Conservation (phyloP, 2,329 filamentous ascomycete genomes). For the Alternaria arborescens region DNA sequence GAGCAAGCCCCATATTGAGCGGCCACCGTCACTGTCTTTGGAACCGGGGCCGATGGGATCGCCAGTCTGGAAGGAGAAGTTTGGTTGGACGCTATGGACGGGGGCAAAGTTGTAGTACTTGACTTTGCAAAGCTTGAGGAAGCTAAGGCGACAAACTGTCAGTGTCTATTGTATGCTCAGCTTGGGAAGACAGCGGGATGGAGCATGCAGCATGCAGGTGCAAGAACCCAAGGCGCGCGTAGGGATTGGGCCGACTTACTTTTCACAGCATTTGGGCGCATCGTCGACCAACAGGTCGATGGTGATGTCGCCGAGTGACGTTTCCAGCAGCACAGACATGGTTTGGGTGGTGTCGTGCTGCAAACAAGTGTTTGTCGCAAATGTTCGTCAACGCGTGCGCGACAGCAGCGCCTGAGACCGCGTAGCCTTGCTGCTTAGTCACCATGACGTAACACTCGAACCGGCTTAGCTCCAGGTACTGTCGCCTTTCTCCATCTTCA, state of each 20-base stretch:
- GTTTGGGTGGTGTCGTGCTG: conserved; percentile 24
- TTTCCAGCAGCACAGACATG: conserved; percentile 96
- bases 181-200: conserved; percentile 47
- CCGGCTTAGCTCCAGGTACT: conserved; percentile 15
- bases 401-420: conserved; percentile 7
- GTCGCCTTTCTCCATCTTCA: conserved; percentile 11
- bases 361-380: conserved; percentile 31
- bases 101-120: conserved; percentile 99
- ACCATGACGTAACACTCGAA: conserved; percentile 22
- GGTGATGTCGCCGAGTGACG: conserved; percentile 90
- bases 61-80: conserved; percentile 95
- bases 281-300: conserved; percentile 91
- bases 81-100: conserved; percentile 88
- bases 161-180: conserved; percentile 63
- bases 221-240: conserved; percentile 26
- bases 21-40: conserved; percentile 86
- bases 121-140: conserved; percentile 97
- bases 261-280: conserved; percentile 91
- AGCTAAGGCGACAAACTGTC: conserved; percentile 69
- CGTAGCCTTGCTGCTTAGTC: conserved; percentile 27
- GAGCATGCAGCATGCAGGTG: conserved; percentile 31
- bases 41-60: conserved; percentile 90
- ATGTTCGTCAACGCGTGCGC: conserved; percentile 19
- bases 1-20: conserved; percentile 88
- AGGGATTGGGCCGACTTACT: conserved; percentile 67